Evolutionary conservation across 1,284 basidiomycete genomes (phyloP), one percentile per base, ranked within the genome.

Genomic region (Mycena sp.): DNA sequence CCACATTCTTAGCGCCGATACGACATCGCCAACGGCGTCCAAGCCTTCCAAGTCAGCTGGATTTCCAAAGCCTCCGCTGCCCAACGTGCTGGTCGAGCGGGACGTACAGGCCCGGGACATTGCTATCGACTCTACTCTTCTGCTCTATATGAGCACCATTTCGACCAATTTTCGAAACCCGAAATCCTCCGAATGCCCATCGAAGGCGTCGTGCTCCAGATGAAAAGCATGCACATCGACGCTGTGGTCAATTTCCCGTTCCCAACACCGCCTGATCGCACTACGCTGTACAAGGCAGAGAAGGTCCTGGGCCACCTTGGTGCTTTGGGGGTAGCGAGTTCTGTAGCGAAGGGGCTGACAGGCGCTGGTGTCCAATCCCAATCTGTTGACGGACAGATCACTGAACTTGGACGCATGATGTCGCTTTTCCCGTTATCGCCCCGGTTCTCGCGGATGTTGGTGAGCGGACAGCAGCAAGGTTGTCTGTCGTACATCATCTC

Each of bases 191-290:
- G 97, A 38, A 97, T 96, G 84, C 97, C 98, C 0, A 97, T 99
- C 77, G 98, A 99, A 78, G 97, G 97, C 0, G 91, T 99, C 34
- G 96, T 99, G 14, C 86, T 99, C 46, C 96, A 98, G 82, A 99
- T 99, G 98, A 99, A 99, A 86, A 93, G 92, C 80, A 99, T 99
- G 97, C 96, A 98, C 79, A 97, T 99, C 72, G 97, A 99, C 78
- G 89, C 95, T 0, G 96, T 99, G 30, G 88, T 95, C 77, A 98
- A 99, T 82, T 99, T 99, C 81, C 98, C 98, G 13, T 99, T 99
- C 84, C 98, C 98, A 0, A 99, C 98, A 0, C 93, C 97, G 11
- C 98, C 98, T 0, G 95, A 99, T 79, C 89, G 93, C n/a, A 77
- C 82, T 5, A 88, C 91, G 13, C 84, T 99, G 38, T 87, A 85